Base-by-base conservation (phyloP, 345 rosid species). In the Reutealis trisperma region DNA sequence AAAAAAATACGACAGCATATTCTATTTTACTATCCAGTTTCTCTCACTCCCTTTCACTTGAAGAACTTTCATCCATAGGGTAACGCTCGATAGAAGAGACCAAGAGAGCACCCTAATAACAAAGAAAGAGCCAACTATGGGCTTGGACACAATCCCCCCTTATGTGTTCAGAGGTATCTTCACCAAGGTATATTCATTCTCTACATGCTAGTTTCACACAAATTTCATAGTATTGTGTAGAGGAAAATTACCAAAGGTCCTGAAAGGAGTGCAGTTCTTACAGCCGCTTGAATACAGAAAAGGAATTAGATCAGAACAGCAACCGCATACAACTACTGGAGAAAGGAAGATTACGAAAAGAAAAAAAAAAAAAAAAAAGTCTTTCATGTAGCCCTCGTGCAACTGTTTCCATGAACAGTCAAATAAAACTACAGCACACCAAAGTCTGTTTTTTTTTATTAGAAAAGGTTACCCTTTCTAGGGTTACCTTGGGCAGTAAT, bases 391-490 rank as follows among this genome's bases (percentile, higher is more conserved):
- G 3, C 25, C 62, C 27, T 12, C 13, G 5, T 24, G 27, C 34
- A 60, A 60, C 63, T 24, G 30, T 2, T 13, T 22, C 3, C 63
- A 60, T 24, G 57, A 21, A 32, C 34, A 61, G 67, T 63, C 42
- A 19, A 42, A 47, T 6, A 54, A 54, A 55, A 71, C 34, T 16
- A 54, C 45, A n/a, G 3, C 32, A 63, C 65, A 9, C 19, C 37
- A 22, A 37, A 2, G 22, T 24, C 6, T 7, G 11, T 22, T 52
- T 24, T 42, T 24, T 10, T 72, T 58, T 58, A 72, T 58, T 58
- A 42, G 64, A 64, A 57, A 63, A 45, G 67, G 70, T 54, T 63
- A 34, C 71, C 78, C 58, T 16, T 55, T 67, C 55, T 63, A 59
- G 77, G 80, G 71, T 63, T 30, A 1, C 54, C 66, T 67, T 75